Evolutionary conservation across 139 green algal genomes (phyloP).

Genomic region (Chlorella vulgaris): DNA sequence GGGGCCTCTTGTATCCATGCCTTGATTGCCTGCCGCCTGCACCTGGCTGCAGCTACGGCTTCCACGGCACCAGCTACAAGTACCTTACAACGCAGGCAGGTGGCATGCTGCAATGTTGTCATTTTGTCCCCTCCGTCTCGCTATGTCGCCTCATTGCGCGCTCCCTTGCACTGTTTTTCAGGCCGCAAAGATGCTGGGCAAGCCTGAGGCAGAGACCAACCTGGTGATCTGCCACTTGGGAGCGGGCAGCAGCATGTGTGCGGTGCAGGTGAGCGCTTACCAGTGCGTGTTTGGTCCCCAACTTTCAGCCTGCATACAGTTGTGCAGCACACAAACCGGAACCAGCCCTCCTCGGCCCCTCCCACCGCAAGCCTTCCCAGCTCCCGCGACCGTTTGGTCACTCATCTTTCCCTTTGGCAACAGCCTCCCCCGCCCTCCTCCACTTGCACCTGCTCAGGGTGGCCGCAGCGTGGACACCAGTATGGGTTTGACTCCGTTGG

Average conservation of each 20-base stretch:
- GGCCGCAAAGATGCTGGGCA: constrained; percentile 57
- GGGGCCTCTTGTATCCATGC: no score
- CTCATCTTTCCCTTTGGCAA: not conserved
- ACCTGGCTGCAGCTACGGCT: constrained; percentile 71
- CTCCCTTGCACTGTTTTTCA: not conserved
- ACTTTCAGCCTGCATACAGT: no score
- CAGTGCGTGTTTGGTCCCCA: not conserved
- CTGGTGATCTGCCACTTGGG: constrained; percentile 40
- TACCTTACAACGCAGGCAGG: constrained; percentile 65
- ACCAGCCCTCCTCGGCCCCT: no score
- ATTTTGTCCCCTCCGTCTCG: not conserved
- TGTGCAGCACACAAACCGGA: no score
- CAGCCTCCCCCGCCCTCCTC: not conserved
- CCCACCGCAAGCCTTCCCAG: no score
- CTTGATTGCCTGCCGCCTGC: not conserved
- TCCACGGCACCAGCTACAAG: constrained; percentile 88
- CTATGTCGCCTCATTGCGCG: not conserved
- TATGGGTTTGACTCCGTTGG: constrained; percentile 49
- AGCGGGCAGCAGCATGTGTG: constrained; percentile 77
- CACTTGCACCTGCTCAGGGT: no score
- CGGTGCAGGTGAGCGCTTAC: constrained; percentile 60
- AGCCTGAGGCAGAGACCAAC: constrained; percentile 39
- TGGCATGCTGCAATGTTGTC: no score
- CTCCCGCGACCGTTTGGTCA: no score
- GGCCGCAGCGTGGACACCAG: constrained; percentile 41